Evolutionary conservation across 108 stramenopile genomes (phyloP), one percentile per base, ranked within the genome.

Genomic region (Aurantiochytrium sp.): DNA sequence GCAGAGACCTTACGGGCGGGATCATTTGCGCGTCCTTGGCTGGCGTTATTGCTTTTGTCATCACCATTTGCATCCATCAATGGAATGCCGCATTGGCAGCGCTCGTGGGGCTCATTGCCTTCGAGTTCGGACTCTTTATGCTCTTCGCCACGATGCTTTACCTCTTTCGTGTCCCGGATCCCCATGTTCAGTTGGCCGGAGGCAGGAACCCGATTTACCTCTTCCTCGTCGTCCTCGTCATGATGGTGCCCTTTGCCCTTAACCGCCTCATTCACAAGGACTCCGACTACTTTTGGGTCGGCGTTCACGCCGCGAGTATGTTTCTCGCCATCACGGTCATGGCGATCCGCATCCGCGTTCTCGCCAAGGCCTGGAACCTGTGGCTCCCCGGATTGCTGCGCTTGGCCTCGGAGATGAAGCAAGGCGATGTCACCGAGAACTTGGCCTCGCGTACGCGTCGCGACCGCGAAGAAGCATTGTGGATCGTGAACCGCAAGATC

Each of bases 1-100:
- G 76, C 76, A 21, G 76, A 6, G 76, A 83, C 76, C 76, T 83
- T 18, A 83, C 76, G n/a, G 76, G 76, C 19, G 76, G 76, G 6
- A 83, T 83, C n/a, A 35, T 83, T 23, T 53, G 45, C 25, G 45
- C 49, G 6, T 53, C 25, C 18, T 1, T 45, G 4, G 51, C 25
- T 8, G 49, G 49, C 3, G n/a, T 0, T 23, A 12, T 53, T 6
- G 12, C 49, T 1, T 53, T 53, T 45, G 16, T 83, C 51, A 12
- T 53, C 45, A 16, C 76, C 49, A 28, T 69, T 69, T 69, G 25
- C 42, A 69, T 18, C 8, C 14, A 69, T 28, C 64, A 23, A 8
- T 69, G 64, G 64, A 10, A 42, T 23, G 64, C 64, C 42, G 35
- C 1, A 10, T 12, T 23, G 4, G 12, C 76, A 12, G 19, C 28